phyloP scores from a whole-genome alignment of 202 grass and related monocot genomes.

The Saccharum hybrid region DNA sequence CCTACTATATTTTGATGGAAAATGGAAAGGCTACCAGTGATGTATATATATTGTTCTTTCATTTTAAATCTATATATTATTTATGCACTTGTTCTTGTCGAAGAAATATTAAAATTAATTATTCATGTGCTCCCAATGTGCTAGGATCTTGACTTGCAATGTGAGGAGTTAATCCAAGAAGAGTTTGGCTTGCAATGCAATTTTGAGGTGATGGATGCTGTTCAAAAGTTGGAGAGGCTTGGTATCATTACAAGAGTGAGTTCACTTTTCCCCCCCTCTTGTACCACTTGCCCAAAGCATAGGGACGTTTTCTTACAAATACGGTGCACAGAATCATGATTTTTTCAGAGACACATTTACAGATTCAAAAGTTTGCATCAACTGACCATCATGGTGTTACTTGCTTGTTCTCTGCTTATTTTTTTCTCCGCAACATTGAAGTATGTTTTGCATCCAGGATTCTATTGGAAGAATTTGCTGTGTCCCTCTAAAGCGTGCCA shows the following conservation, averaged over 20 bases:
- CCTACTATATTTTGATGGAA: slow-evolving; percentile 99
- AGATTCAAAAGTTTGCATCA: neutral
- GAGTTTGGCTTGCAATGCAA: slow-evolving; percentile 91
- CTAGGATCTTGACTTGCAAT: slow-evolving; percentile 91
- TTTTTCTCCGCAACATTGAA: neutral
- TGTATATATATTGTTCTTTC: slow-evolving; percentile 50
- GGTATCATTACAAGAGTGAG: slow-evolving; percentile 93
- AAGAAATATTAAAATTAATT: slow-evolving; percentile 12
- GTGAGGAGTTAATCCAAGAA: slow-evolving; percentile 94
- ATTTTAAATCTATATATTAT: slow-evolving; percentile 21
- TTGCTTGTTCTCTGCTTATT: slow-evolving; percentile 3
- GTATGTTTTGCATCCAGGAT: slow-evolving; percentile 57
- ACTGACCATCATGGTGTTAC: neutral
- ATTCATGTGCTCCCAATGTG: slow-evolving; percentile 30
- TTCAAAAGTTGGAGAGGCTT: slow-evolving; percentile 90
- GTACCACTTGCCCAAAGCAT: neutral
- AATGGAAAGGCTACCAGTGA: slow-evolving; percentile 86
- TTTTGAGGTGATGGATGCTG: slow-evolving; percentile 95
- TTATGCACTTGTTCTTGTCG: slow-evolving; percentile 6
- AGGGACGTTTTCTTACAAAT: slow-evolving; percentile 21
- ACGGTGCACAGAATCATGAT: neutral
- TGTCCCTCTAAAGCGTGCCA: slow-evolving; percentile 72
- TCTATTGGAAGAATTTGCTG: slow-evolving; percentile 90
- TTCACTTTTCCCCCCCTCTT: slow-evolving; percentile 25
- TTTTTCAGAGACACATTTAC: neutral